A percentile compares a stretch with the other conserved stretches of the same genome.
Evolutionary conservation across 805 yeast species (phyloP).

Genomic region (Candida fluviatilis): DNA sequence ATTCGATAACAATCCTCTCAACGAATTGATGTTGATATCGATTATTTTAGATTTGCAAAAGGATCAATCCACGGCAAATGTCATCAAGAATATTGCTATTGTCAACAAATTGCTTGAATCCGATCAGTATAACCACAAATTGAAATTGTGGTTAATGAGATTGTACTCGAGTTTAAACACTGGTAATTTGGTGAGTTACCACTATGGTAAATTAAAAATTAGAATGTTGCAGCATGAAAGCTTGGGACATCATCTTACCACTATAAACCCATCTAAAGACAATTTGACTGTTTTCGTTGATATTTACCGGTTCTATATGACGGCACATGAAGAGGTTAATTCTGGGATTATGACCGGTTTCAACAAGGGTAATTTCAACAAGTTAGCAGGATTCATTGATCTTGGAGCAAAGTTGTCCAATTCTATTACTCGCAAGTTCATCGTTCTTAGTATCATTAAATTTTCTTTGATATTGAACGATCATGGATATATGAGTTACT

Average conservation of each 20-base stretch:
- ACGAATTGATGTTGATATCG: slow-evolving; percentile 59
- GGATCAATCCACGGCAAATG: slow-evolving; percentile 19
- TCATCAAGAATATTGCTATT: slow-evolving; percentile 42
- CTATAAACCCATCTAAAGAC: slow-evolving; percentile 40
- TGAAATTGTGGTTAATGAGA: slow-evolving; percentile 66
- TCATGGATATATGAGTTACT: slow-evolving; percentile 26
- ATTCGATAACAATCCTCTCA: slow-evolving; percentile 70
- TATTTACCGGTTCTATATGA: slow-evolving; percentile 48
- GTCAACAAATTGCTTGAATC: slow-evolving; percentile 51
- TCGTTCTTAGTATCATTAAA: slow-evolving; percentile 30
- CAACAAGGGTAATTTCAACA: slow-evolving; percentile 57
- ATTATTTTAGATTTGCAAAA: slow-evolving; percentile 22
- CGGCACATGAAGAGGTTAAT: slow-evolving; percentile 49
- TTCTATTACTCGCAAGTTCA: slow-evolving; percentile 46
- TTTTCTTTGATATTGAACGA: slow-evolving; percentile 28
- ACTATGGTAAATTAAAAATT: slow-evolving; percentile 54
- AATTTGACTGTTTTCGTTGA: slow-evolving; percentile 30
- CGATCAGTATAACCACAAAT: slow-evolving; percentile 72
- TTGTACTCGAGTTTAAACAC: slow-evolving; percentile 59
- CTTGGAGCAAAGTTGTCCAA: slow-evolving; percentile 49
- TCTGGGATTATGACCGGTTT: slow-evolving; percentile 50
- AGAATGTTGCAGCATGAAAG: slow-evolving; percentile 78
- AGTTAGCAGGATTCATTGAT: slow-evolving; percentile 61
- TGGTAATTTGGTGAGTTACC: slow-evolving; percentile 42
- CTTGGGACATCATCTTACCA: slow-evolving; percentile 43